phyloP scores from a whole-genome alignment of 352 stramenopile species.

The Phytophthora europaea region DNA sequence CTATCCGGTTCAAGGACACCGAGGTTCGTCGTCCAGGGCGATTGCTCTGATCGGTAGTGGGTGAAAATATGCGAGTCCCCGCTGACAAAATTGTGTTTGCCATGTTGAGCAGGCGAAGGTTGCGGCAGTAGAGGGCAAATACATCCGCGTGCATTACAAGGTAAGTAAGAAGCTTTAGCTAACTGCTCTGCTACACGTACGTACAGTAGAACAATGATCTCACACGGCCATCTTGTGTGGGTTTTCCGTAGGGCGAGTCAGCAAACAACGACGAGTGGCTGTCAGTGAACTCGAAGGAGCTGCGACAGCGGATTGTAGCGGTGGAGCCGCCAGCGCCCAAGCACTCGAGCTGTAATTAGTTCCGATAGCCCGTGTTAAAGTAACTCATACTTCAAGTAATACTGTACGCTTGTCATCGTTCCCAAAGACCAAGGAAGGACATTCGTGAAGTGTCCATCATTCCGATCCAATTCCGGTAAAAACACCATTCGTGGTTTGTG shows the following conservation, averaged over 20 bases:
- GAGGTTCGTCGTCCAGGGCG: constrained; percentile 45
- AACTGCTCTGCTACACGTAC: not conserved
- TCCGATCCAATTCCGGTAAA: too few species aligned
- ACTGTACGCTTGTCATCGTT: too few species aligned
- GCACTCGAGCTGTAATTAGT: constrained; percentile 25
- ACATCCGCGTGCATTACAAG: constrained; percentile 86
- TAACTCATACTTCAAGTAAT: too few species aligned
- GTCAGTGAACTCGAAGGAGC: constrained; percentile 51
- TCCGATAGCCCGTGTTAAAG: not conserved
- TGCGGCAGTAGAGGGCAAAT: constrained; percentile 74
- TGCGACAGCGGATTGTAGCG: constrained; percentile 57
- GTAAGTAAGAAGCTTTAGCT: constrained; percentile 30
- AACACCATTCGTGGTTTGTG: too few species aligned
- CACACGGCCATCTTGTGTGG: not conserved
- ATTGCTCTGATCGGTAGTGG: constrained; percentile 5
- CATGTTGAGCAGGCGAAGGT: constrained; percentile 59
- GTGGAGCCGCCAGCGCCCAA: constrained; percentile 45
- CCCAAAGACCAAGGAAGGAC: too few species aligned
- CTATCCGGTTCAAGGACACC: constrained; percentile 69
- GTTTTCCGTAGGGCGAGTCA: constrained; percentile 58
- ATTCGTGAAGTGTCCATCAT: too few species aligned
- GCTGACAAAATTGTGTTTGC: constrained; percentile 17
- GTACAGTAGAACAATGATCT: not conserved
- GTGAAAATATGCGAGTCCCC: not conserved
- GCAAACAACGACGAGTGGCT: constrained; percentile 81